phyloP scores from a whole-genome alignment of 2,329 filamentous ascomycete species.

The Biscogniauxia sp. region DNA sequence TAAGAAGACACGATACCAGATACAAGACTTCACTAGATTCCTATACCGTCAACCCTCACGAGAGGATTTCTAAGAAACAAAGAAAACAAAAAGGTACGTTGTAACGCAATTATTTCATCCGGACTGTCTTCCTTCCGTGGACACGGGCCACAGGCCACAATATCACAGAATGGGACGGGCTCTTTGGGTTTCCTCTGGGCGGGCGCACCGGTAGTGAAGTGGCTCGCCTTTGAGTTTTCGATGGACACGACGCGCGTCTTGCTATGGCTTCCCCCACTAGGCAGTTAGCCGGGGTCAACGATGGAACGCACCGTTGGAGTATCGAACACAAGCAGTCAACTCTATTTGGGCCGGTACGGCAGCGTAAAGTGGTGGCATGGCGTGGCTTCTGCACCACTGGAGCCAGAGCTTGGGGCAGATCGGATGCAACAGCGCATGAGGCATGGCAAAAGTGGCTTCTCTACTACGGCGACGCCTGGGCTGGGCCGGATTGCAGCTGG shows the following conservation, averaged over 20 bases:
- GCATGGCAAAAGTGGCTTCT: neutral
- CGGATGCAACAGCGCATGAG: neutral
- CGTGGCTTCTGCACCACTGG: neutral
- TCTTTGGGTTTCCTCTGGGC: neutral
- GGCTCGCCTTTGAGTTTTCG: neutral
- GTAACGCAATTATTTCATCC: neutral
- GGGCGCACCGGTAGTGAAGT: neutral
- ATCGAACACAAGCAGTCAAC: neutral
- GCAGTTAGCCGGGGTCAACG: neutral
- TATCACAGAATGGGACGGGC: neutral
- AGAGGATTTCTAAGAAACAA: neutral
- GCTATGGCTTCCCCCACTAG: neutral
- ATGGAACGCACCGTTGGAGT: neutral
- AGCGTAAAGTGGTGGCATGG: neutral
- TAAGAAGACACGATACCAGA: neutral
- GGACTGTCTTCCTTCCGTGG: neutral
- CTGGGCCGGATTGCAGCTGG: too few relatives aligned
- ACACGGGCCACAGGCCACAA: neutral
- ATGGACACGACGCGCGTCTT: neutral
- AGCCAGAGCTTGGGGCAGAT: neutral
- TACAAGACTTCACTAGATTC: neutral
- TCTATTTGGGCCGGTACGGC: neutral
- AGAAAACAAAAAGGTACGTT: neutral
- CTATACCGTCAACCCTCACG: neutral
- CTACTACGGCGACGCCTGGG: neutral